phyloP scores from a whole-genome alignment of 768 basidiomycete species.

The Clitopilus hobsonii region DNA sequence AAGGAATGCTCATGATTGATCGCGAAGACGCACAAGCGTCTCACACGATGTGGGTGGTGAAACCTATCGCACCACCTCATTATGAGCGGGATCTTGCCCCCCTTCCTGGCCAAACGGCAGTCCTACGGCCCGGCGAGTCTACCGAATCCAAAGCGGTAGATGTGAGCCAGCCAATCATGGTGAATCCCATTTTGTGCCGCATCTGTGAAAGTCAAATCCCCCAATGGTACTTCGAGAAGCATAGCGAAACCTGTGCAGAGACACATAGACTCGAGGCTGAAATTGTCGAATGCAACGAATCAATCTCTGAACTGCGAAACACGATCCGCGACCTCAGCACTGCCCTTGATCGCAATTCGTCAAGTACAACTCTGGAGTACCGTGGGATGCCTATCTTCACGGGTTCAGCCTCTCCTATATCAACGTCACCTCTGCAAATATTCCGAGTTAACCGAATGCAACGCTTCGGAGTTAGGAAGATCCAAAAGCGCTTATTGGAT shows the following conservation, averaged over 20 bases:
- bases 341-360: conserved; percentile 73
- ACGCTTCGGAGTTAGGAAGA: conserved; percentile 73
- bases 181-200: conserved; percentile 85
- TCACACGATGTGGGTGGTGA: conserved; percentile 98
- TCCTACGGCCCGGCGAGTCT: conserved; percentile 38
- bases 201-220: conserved; percentile 97
- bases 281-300: conserved; percentile 91
- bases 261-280: conserved; percentile 95
- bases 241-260: conserved; percentile 98
- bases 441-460: conserved; percentile 79
- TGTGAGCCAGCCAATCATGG: conserved; percentile 61
- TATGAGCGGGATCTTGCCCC: conserved; percentile 52
- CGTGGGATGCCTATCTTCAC: conserved; percentile 82
- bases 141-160: conserved; percentile 14
- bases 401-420: conserved; percentile 65
- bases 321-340: conserved; percentile 75
- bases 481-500: conserved; percentile 76
- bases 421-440: conserved; percentile 71
- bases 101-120: conserved; percentile 35
- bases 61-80: conserved; percentile 69
- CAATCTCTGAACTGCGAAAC: conserved; percentile 79
- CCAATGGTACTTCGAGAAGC: conserved; percentile 99
- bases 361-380: conserved; percentile 70
- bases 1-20: conserved; percentile 98
- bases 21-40: conserved; percentile 82